Conservation (phyloP, 345 rosid species). For the Arabis hirsuta region DNA sequence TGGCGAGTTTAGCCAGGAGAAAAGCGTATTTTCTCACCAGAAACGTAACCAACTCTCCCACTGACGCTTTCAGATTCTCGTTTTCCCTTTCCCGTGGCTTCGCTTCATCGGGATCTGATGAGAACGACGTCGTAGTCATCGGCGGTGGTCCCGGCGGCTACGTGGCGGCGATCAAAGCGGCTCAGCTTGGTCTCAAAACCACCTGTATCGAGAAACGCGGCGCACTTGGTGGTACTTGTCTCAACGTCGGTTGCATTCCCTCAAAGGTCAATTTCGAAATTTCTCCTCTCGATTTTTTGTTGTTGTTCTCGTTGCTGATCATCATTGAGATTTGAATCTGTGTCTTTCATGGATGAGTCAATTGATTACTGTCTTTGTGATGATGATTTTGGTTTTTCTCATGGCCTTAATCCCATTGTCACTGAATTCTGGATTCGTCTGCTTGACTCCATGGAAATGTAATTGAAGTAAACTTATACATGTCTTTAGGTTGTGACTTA, state of each 20-base stretch:
- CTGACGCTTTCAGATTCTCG: slow-evolving; percentile 60
- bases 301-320: not conserved
- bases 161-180: slow-evolving; percentile 93
- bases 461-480: not conserved
- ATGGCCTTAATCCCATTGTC: not conserved
- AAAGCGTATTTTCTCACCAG: slow-evolving; percentile 59
- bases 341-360: not conserved
- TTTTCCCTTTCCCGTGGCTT: slow-evolving; percentile 66
- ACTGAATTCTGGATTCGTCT: slow-evolving; percentile 4
- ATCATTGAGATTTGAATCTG: slow-evolving; percentile 22
- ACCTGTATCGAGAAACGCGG: slow-evolving; percentile 94
- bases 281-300: not conserved
- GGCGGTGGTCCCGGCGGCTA: slow-evolving; percentile 98
- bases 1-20: slow-evolving; percentile 73
- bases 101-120: slow-evolving; percentile 81
- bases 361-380: not conserved
- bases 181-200: slow-evolving; percentile 88
- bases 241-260: slow-evolving; percentile 93
- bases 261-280: slow-evolving; percentile 61
- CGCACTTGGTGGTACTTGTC: slow-evolving; percentile 90
- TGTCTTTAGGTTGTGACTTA: not conserved
- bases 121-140: slow-evolving; percentile 84
- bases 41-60: slow-evolving; percentile 49
- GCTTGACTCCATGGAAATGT: slow-evolving; percentile 11
- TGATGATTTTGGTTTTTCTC: not conserved